phyloP scores from a whole-genome alignment of 192 early-diverging fungal genomes.

The Paraglomus brasilianum region DNA sequence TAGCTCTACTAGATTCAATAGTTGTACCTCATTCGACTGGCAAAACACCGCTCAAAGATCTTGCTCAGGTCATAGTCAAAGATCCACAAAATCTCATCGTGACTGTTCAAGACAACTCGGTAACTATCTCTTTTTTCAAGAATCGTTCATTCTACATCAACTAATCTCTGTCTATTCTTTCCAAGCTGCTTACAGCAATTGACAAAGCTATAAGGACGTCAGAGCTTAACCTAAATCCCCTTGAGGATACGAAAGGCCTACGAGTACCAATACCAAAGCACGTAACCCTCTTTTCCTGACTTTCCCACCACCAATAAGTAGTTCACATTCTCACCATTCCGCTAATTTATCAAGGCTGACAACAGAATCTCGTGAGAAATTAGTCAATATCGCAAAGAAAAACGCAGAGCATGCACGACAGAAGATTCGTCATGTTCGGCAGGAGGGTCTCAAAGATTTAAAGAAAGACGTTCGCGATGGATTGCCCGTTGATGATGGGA shows the following conservation, averaged over 20 bases:
- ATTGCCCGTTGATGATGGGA: slow-evolving; percentile 56
- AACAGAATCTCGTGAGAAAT: slow-evolving; percentile 71
- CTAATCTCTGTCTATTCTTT: slow-evolving; percentile 19
- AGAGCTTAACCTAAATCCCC: slow-evolving; percentile 78
- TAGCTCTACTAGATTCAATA: slow-evolving; percentile 71
- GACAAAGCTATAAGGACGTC: slow-evolving; percentile 78
- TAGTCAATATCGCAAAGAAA: slow-evolving; percentile 61
- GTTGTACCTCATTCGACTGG: slow-evolving; percentile 57
- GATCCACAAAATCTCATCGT: slow-evolving; percentile 82
- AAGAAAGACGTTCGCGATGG: slow-evolving; percentile 59
- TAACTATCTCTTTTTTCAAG: slow-evolving; percentile 33
- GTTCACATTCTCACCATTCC: neutral
- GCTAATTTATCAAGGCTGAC: slow-evolving; percentile 49
- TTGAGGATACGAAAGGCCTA: slow-evolving; percentile 65
- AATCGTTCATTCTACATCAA: neutral
- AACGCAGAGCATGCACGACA: slow-evolving; percentile 68
- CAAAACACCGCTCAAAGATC: slow-evolving; percentile 56
- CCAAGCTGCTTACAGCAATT: slow-evolving; percentile 51
- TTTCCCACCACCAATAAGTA: neutral
- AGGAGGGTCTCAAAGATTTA: slow-evolving; percentile 72
- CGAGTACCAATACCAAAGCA: slow-evolving; percentile 82
- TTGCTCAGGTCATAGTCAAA: slow-evolving; percentile 79
- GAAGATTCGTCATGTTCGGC: slow-evolving; percentile 64
- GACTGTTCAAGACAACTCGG: slow-evolving; percentile 70
- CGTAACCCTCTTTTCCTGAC: neutral